These are phyloP conservation scores for Pyrus betulifolia DNA, from an alignment of 306 rosid species.

Conservation along the genomic window DNA sequence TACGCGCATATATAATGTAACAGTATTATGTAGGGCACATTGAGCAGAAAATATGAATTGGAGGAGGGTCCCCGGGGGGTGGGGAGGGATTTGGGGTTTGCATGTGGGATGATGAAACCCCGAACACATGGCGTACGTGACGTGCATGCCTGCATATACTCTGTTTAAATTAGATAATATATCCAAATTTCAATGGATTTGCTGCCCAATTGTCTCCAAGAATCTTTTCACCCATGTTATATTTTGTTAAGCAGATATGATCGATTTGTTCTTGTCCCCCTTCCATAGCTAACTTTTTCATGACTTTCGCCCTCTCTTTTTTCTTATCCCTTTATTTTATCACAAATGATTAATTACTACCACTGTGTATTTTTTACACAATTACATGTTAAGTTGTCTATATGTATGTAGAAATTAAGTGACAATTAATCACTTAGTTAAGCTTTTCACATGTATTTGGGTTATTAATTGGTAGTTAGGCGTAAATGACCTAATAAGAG, in stretches of 20 bases:
- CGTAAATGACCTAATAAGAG: too few relatives aligned
- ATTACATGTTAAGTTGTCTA: too few relatives aligned
- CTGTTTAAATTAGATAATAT: constrained; percentile 22
- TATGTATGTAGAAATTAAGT: too few relatives aligned
- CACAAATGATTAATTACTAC: neutral
- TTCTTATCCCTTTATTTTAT: neutral
- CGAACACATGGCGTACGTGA: constrained; percentile 53
- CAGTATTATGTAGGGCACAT: neutral
- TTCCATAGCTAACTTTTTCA: neutral
- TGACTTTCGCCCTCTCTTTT: neutral
- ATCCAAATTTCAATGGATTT: constrained; percentile 24
- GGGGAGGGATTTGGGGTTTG: neutral
- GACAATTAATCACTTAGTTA: too few relatives aligned
- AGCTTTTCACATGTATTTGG: too few relatives aligned
- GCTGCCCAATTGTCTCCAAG: constrained; percentile 21
- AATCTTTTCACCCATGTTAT: constrained; percentile 54
- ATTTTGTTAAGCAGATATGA: constrained; percentile 14
- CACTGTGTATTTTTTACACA: too few relatives aligned
- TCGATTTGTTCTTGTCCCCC: constrained; percentile 42
- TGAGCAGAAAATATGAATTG: neutral
- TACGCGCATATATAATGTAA: too few relatives aligned
- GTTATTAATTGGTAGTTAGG: too few relatives aligned
- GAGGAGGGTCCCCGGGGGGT: neutral
- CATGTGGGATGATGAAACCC: constrained; percentile 58
- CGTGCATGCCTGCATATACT: constrained; percentile 33